Base-by-base conservation (phyloP, 768 basidiomycete species). In the Pleurotus tuoliensis region DNA sequence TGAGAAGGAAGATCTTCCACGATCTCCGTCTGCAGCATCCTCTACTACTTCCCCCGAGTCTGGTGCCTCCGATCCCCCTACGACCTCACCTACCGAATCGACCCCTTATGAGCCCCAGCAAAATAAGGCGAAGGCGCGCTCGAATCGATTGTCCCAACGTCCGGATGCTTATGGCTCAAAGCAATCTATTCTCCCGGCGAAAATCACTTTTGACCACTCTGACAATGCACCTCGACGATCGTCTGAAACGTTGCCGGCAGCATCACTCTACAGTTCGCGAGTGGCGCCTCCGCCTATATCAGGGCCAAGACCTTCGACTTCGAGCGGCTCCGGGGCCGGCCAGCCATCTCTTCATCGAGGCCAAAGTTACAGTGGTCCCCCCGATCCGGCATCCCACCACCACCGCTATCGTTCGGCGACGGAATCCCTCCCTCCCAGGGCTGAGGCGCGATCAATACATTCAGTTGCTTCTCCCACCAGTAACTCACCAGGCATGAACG, bases 281-380 rank as follows among this genome's bases (percentile, higher is more conserved):
- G 39, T 25, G 8, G 51, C 39, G 9, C 18, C 34, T 13, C 34
- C 22, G 18, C 51, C 37, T 6, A 20, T 41, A 11, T 37, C 18
- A 22, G 51, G 51, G 12, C 51, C 34, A 41, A 44, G 41, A n/a
- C 51, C 51, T 18, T 53, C 38, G 18, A 18, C 51, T 53, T 39
- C 51, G 11, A 22, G 13, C 8, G 51, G 51, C 15, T 39, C 51
- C 11, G 22, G 13, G 5, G n/a, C 5, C 16, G 13, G 16, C 40
- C 40, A 16, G 40, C 40, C 40, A 12, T 13, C 41, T 44, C n/a
- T 16, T 44, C 5, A 44, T 13, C 20, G n/a, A 16, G 41, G 41
- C 3, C 41, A 44, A 16, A 34, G 30, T 34, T 44, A n/a, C 11
- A n/a, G 41, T 22, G 41, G 20, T 22, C 41, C n/a, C 41, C 41